These are phyloP conservation scores for Juncus inflexus DNA, from an alignment of 176 grass and related monocot genomes.

Conservation along the genomic window DNA sequence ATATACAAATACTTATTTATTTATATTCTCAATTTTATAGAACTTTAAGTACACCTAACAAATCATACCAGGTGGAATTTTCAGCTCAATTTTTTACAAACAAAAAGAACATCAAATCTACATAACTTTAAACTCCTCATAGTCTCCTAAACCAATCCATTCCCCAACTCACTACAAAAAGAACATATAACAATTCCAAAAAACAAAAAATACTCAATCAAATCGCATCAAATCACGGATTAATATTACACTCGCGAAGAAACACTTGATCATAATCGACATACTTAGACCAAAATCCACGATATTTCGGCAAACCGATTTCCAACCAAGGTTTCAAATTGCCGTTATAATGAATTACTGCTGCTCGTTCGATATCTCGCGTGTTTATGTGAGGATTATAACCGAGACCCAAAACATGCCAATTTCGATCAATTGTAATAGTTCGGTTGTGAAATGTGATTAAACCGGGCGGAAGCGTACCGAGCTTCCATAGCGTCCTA, in stretches of 20 bases:
- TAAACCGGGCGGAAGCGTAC: slow-evolving; percentile 81
- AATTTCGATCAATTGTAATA: slow-evolving; percentile 42
- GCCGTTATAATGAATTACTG: slow-evolving; percentile 80
- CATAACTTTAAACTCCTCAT: too few species aligned
- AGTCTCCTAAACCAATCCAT: too few species aligned
- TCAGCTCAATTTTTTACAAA: too few species aligned
- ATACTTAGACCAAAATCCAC: slow-evolving; percentile 71
- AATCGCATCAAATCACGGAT: slow-evolving; percentile 33
- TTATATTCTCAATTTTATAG: too few species aligned
- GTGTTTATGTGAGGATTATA: slow-evolving; percentile 68
- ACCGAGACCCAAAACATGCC: slow-evolving; percentile 75
- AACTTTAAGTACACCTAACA: too few species aligned
- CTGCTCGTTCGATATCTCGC: slow-evolving; percentile 48
- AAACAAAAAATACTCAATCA: slow-evolving; percentile 1
- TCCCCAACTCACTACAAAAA: too few species aligned
- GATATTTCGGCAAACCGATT: slow-evolving; percentile 62
- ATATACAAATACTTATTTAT: too few species aligned
- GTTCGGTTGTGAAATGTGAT: slow-evolving; percentile 81
- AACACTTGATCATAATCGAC: slow-evolving; percentile 64
- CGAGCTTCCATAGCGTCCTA: slow-evolving; percentile 67
- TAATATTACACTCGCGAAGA: slow-evolving; percentile 79
- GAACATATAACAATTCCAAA: background rate
- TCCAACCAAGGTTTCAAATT: slow-evolving; percentile 94
- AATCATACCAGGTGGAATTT: too few species aligned
- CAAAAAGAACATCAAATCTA: too few species aligned